Evolutionary conservation across 2,329 filamentous ascomycete species (phyloP).

Genomic region (Aplosporella prunicola): DNA sequence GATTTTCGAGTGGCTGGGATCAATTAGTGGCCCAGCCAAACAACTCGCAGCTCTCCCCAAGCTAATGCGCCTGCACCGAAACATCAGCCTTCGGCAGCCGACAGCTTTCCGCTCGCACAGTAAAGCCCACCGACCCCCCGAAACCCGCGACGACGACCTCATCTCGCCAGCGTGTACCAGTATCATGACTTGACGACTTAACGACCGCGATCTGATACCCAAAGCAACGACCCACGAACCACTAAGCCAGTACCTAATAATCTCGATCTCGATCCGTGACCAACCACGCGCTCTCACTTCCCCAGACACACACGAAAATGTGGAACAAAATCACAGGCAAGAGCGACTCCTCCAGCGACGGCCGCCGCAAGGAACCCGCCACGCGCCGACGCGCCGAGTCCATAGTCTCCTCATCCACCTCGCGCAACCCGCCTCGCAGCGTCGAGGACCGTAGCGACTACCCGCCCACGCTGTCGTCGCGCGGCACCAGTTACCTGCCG

Average conservation of each 20-base stretch:
- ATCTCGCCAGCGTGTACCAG: constrained; percentile 14
- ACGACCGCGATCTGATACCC: constrained; percentile 19
- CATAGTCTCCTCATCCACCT: constrained; percentile 17
- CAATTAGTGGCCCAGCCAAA: no score
- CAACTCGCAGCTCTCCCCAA: no score
- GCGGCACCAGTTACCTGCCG: constrained; percentile 4
- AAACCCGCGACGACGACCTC: constrained; percentile 10
- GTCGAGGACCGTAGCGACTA: constrained; percentile 13
- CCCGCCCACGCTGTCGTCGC: constrained; percentile 8
- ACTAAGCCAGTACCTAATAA: no score
- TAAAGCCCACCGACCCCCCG: no score
- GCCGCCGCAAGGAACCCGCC: constrained; percentile 17
- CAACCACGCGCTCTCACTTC: background rate
- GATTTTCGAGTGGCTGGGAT: no score
- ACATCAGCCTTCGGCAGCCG: no score
- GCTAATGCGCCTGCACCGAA: no score
- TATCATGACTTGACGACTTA: constrained; percentile 22
- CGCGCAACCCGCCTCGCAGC: constrained; percentile 13
- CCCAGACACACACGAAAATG: constrained; percentile 20
- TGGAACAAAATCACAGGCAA: constrained; percentile 30
- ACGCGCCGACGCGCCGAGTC: constrained; percentile 26
- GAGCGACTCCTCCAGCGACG: constrained; percentile 25
- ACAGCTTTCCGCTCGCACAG: no score
- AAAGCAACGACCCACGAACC: constrained; percentile 6
- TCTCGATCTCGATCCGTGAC: constrained; percentile 6